phyloP scores from a whole-genome alignment of 768 basidiomycete genomes.

The Lactarius deliciosus region DNA sequence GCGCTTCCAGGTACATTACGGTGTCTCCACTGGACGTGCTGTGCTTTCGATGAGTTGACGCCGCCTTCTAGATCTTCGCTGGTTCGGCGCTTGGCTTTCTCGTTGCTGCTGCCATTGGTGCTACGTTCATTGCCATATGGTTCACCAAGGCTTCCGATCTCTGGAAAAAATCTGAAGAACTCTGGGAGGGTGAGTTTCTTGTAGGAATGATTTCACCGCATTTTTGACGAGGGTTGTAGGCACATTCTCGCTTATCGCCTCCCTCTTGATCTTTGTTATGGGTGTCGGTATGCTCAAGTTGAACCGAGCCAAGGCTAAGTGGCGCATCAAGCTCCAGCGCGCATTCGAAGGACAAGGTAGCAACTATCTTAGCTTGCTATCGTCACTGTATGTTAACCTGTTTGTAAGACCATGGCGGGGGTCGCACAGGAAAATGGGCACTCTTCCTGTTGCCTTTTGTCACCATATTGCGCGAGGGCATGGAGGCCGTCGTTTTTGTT shows the following conservation, averaged over 20 bases:
- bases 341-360: constrained; percentile 67
- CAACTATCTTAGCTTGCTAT: constrained; percentile 26
- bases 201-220: constrained; percentile 5
- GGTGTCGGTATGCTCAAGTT: constrained; percentile 93
- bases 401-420: constrained; percentile 44
- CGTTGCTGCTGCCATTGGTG: constrained; percentile 80
- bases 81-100: constrained; percentile 74
- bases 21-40: not conserved
- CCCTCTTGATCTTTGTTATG: constrained; percentile 89
- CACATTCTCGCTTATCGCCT: constrained; percentile 66
- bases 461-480: constrained; percentile 90
- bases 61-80: constrained; percentile 60
- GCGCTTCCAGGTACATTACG: constrained; percentile 54
- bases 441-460: constrained; percentile 88
- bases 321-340: constrained; percentile 82
- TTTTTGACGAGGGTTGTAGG: constrained; percentile 40
- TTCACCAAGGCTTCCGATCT: constrained; percentile 87
- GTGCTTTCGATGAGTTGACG: not conserved
- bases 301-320: constrained; percentile 91
- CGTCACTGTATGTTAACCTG: not conserved
- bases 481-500: constrained; percentile 96
- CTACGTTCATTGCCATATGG: constrained; percentile 92
- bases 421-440: constrained; percentile 73
- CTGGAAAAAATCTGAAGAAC: constrained; percentile 78
- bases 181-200: constrained; percentile 82